phyloP scores from a whole-genome alignment of 2,329 filamentous ascomycete genomes.

The Aureobasidium sp. region DNA sequence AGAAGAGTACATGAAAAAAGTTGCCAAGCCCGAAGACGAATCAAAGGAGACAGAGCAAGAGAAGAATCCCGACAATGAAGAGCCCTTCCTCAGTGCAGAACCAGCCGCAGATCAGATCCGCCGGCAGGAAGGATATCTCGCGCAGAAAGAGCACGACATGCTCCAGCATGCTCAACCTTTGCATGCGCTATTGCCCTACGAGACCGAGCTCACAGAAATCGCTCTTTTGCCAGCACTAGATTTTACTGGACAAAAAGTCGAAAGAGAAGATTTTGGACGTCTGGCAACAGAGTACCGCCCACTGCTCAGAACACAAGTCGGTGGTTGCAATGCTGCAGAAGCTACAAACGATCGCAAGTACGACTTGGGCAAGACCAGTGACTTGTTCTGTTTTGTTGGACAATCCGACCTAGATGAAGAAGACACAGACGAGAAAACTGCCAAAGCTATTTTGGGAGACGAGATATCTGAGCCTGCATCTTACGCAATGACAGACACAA shows the following conservation, averaged over 20 bases:
- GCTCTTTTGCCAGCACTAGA: slow-evolving; percentile 50
- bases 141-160: slow-evolving; percentile 36
- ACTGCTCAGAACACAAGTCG: slow-evolving; percentile 55
- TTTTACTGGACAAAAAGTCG: slow-evolving; percentile 52
- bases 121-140: slow-evolving; percentile 26
- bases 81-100: slow-evolving; percentile 31
- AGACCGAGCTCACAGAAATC: slow-evolving; percentile 41
- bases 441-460: neutral
- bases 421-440: slow-evolving; percentile 2
- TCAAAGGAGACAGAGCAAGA: slow-evolving; percentile 1
- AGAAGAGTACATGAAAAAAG: slow-evolving; percentile 49
- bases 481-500: neutral
- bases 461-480: neutral
- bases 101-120: slow-evolving; percentile 18
- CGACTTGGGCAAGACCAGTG: slow-evolving; percentile 39
- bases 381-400: slow-evolving; percentile 57
- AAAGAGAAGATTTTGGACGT: slow-evolving; percentile 32
- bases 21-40: neutral
- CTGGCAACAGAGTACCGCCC: slow-evolving; percentile 46
- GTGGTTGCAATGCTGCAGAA: slow-evolving; percentile 50
- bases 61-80: slow-evolving; percentile 15
- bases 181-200: slow-evolving; percentile 40
- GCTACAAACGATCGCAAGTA: slow-evolving; percentile 27
- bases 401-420: neutral
- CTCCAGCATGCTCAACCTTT: slow-evolving; percentile 41